phyloP scores from a whole-genome alignment of 805 yeast species.

The Phaffomyces opuntiae region DNA sequence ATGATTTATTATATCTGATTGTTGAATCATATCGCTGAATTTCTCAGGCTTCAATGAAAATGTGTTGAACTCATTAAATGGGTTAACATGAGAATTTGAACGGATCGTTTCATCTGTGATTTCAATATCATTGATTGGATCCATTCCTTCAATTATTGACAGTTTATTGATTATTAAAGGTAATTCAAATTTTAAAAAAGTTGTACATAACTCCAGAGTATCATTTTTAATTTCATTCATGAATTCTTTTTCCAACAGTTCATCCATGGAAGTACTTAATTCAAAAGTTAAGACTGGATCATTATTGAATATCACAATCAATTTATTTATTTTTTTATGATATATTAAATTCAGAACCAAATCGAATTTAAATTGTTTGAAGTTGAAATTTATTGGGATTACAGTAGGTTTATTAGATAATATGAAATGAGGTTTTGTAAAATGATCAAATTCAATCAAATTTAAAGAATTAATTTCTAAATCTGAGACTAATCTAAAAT shows the following conservation, averaged over 20 bases:
- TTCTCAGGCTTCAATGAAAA: conserved; percentile 14
- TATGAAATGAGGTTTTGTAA: conserved; percentile 22
- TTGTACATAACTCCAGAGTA: conserved; percentile 13
- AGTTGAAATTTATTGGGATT: conserved; percentile 20
- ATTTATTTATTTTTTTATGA: conserved; percentile 11
- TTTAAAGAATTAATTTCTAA: conserved; percentile 21
- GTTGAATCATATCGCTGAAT: conserved; percentile 14
- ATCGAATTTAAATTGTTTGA: conserved; percentile 14
- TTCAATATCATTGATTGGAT: conserved; percentile 1
- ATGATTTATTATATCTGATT: conserved; percentile 7
- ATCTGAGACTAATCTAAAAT: conserved; percentile 14
- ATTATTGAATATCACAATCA: conserved; percentile 21
- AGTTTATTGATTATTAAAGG: conserved; percentile 16
- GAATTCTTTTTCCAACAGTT: conserved; percentile 20
- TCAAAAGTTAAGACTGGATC: conserved; percentile 20
- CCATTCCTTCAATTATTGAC: conserved; percentile 10
- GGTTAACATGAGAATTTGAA: background rate
- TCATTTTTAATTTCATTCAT: conserved; percentile 17
- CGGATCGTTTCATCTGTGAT: conserved; percentile 3
- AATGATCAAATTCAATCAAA: conserved; percentile 19
- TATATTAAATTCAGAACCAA: conserved; percentile 18
- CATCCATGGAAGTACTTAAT: conserved; percentile 21
- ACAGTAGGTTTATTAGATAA: conserved; percentile 18
- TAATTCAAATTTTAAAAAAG: conserved; percentile 17
- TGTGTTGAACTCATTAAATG: conserved; percentile 11